Conservation (phyloP, 1,139 yeast species). For the Candida labiduridarum region DNA sequence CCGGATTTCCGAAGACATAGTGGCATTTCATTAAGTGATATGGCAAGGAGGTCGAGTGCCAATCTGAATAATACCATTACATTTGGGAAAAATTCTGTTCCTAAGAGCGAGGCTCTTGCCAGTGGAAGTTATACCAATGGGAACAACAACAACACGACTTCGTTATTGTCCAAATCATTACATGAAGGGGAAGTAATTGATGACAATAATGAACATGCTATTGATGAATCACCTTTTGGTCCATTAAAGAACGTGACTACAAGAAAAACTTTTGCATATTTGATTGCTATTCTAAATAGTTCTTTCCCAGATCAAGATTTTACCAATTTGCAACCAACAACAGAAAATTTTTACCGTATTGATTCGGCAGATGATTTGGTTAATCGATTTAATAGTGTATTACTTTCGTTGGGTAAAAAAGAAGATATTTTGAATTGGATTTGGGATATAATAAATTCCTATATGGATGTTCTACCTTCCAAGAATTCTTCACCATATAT, state of each 20-base stretch:
- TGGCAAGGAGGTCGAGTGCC: constrained; percentile 29
- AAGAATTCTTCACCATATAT: constrained; percentile 24
- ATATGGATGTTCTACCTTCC: constrained; percentile 66
- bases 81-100: constrained; percentile 10
- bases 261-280: constrained; percentile 85
- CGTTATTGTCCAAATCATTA: constrained; percentile 22
- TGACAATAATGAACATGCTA: constrained; percentile 19
- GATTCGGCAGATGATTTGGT: constrained; percentile 59
- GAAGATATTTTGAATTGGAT: constrained; percentile 60
- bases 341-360: constrained; percentile 57
- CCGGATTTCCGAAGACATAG: constrained; percentile 27
- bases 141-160: constrained; percentile 3
- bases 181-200: constrained; percentile 25
- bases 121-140: constrained; percentile 3
- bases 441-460: constrained; percentile 87
- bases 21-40: constrained; percentile 19
- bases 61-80: constrained; percentile 13
- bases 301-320: constrained; percentile 97
- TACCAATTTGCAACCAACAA: constrained; percentile 81
- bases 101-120: constrained; percentile 5
- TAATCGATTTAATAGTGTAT: constrained; percentile 74
- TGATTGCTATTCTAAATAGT: constrained; percentile 87
- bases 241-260: constrained; percentile 84
- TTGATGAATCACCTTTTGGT: constrained; percentile 85
- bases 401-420: constrained; percentile 74